These are phyloP conservation scores for Phytophthora pistaciae DNA, from an alignment of 352 stramenopile species.

Conservation along the genomic window DNA sequence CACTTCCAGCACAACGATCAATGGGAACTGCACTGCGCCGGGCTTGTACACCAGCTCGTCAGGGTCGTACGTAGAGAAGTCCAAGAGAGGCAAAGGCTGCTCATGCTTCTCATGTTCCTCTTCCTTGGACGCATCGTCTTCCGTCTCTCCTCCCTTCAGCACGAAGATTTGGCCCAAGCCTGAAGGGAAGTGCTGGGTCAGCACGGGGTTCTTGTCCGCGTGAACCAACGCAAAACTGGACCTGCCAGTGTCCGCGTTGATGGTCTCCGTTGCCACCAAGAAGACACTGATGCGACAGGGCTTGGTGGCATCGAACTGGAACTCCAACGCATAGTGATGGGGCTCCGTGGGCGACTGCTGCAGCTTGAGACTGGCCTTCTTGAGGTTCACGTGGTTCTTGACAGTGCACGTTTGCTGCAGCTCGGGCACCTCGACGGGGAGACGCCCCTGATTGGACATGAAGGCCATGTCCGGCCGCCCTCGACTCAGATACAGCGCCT, in stretches of 20 bases:
- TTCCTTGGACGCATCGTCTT: constrained; percentile 8
- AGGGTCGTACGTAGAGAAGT: constrained; percentile 48
- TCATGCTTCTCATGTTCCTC: constrained; percentile 21
- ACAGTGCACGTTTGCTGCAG: constrained; percentile 87
- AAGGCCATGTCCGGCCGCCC: constrained; percentile 86
- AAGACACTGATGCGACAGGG: constrained; percentile 73
- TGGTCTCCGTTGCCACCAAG: constrained; percentile 70
- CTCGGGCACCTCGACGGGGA: constrained; percentile 69
- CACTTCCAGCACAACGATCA: constrained; percentile 80
- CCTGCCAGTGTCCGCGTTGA: constrained; percentile 70
- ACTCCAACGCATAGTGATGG: constrained; percentile 58
- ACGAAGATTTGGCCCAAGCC: constrained; percentile 68
- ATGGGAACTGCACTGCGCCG: constrained; percentile 56
- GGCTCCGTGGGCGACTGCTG: constrained; percentile 27
- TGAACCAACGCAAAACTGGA: constrained; percentile 68
- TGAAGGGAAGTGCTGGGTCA: constrained; percentile 54
- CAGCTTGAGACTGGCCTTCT: constrained; percentile 81
- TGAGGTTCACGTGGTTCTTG: constrained; percentile 88
- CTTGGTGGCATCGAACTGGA: constrained; percentile 85
- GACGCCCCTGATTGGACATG: constrained; percentile 74
- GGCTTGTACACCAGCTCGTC: constrained; percentile 61
- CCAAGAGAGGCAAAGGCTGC: constrained; percentile 35
- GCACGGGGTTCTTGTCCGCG: constrained; percentile 45
- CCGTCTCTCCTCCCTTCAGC: constrained; percentile 24
- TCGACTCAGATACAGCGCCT: constrained; percentile 84